These are phyloP conservation scores for Niveomyces coronatus DNA, from an alignment of 2,329 filamentous ascomycete genomes.

Conservation along the genomic window DNA sequence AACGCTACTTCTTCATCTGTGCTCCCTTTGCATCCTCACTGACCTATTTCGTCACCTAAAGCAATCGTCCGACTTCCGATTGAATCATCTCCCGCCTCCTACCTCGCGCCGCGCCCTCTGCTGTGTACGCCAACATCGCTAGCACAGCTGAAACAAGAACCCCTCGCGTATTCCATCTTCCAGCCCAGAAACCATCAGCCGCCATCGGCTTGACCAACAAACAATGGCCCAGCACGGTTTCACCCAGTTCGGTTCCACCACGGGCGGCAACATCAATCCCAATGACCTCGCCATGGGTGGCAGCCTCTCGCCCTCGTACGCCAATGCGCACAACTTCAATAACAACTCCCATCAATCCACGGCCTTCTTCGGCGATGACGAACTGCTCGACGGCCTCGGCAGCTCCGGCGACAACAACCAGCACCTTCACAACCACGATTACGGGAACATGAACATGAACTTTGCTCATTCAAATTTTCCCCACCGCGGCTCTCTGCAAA, in stretches of 20 bases:
- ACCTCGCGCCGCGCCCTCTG: conserved; percentile 2
- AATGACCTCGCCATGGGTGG: conserved; percentile 67
- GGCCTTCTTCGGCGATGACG: conserved; percentile 77
- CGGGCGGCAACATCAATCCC: conserved; percentile 62
- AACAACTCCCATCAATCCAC: conserved; percentile 49
- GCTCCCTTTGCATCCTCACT: not conserved
- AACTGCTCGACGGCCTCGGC: conserved; percentile 66
- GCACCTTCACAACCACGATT: conserved; percentile 45
- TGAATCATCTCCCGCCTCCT: not conserved
- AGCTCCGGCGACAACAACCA: conserved; percentile 42
- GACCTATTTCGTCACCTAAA: conserved; percentile 1
- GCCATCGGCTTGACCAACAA: conserved; percentile 12
- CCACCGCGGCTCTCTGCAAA: conserved; percentile 49
- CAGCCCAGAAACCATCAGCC: conserved; percentile 12
- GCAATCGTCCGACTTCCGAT: not conserved
- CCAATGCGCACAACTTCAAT: conserved; percentile 42
- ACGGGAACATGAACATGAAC: conserved; percentile 45
- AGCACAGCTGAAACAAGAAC: not conserved
- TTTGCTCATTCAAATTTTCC: conserved; percentile 44
- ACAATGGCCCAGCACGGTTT: conserved; percentile 48
- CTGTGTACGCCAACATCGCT: conserved; percentile 1
- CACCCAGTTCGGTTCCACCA: conserved; percentile 43
- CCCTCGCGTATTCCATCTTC: conserved; percentile 9
- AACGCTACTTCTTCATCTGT: not conserved
- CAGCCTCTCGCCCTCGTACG: conserved; percentile 50